Evolutionary conservation across 768 basidiomycete species (phyloP), one percentile per base, ranked within the genome.

Genomic region (Serpula lacrymans): DNA sequence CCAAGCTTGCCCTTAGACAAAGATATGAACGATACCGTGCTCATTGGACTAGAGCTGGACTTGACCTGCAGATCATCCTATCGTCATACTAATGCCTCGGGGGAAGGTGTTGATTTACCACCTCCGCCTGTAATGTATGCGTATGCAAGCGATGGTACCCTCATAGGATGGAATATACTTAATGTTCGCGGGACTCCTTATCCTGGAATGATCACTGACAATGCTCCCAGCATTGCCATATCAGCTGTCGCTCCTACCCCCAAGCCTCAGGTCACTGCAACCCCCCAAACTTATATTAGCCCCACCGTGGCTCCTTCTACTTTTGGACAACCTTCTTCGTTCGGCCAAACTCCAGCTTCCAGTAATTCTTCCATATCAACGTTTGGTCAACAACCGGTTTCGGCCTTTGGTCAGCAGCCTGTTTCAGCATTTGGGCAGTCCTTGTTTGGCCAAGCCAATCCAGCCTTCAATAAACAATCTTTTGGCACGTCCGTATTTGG

Each of bases 111-210:
- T 5, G 67, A 68, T 10, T 45, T 71, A 2, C 72, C 75, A 9
- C 64, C 75, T 8, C 69, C 70, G 10, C 88, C 88, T 0, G 68
- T 88, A 41, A 62, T 88, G 60, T 88, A 80, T 55, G 81, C 77
- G 3, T 89, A 86, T 58, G 71, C 85, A 9, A 87, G 80, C 39
- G 88, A 91, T 52, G 88, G 88, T 14, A 85, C 86, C 0, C 40
- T 91, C 17, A 74, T 80, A 34, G 88, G 70, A 3, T 91, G 88
- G 86, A 69, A 80, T 55, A 53, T 84, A 16, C 74, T 85, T 26
- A 77, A 83, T 53, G 64, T 68, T 6, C 73, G 71, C 29, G 71
- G 68, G 1, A 58, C 49, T 13, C 64, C 72, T 6, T 89, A 88
- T 52, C 63, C 69, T 29, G 77, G 77, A 21, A 77, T 88, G 71